Conservation (phyloP, 1,139 yeast species). For the Kodamaea sp. region DNA sequence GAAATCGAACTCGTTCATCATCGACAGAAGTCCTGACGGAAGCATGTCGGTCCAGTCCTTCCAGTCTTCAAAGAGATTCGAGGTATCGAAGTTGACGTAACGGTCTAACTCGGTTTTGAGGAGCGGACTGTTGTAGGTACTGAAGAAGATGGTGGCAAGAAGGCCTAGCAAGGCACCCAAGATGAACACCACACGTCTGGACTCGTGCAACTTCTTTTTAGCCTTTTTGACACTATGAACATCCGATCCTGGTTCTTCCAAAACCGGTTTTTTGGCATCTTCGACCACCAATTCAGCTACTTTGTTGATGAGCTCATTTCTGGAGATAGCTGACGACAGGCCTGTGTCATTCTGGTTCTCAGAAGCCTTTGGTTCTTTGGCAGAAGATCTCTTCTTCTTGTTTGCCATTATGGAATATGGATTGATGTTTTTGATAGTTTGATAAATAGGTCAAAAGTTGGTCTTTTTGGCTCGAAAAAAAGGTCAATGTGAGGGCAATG, state of each 20-base stretch:
- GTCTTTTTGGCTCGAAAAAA: too few relatives aligned
- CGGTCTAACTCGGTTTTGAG: constrained; percentile 50
- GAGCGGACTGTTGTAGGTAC: constrained; percentile 47
- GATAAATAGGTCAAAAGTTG: too few relatives aligned
- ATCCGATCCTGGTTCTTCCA: background rate
- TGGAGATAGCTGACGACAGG: background rate
- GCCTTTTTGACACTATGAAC: too few relatives aligned
- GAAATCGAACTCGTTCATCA: constrained; percentile 56
- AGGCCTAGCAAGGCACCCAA: constrained; percentile 73
- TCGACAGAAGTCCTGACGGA: constrained; percentile 64
- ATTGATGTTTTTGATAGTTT: background rate
- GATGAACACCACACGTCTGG: constrained; percentile 50
- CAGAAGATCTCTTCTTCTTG: constrained; percentile 4
- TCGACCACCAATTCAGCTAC: constrained; percentile 1
- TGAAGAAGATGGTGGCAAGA: constrained; percentile 61
- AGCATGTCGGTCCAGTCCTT: constrained; percentile 59
- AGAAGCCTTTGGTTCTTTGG: constrained; percentile 2
- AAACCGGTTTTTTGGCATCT: background rate
- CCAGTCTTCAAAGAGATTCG: constrained; percentile 41
- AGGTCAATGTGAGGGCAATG: too few relatives aligned
- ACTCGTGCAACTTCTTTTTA: constrained; percentile 26
- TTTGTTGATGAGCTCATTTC: background rate
- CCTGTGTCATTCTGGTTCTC: background rate
- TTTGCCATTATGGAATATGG: constrained; percentile 7
- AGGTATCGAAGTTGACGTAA: constrained; percentile 54